Conservation (phyloP, 1,284 basidiomycete species). For the Fomes fomentarius region DNA sequence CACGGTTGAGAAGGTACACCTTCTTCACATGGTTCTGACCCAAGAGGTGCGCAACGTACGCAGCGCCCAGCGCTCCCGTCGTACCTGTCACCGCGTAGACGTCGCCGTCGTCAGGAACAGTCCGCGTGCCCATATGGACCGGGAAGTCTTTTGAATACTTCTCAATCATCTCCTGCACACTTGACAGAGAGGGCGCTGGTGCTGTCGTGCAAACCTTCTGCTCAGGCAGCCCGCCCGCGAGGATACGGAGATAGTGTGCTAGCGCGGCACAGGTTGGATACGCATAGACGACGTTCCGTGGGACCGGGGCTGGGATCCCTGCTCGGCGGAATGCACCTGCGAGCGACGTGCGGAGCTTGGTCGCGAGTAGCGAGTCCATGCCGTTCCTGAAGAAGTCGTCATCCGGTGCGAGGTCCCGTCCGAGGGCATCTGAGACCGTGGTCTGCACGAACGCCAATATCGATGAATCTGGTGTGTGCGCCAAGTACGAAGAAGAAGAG, state of each 20-base stretch:
- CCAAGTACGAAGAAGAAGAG: too few species aligned
- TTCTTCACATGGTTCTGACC: not conserved
- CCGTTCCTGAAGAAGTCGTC: constrained; percentile 13
- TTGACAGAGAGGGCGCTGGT: not conserved
- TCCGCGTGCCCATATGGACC: not conserved
- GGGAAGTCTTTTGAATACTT: constrained; percentile 2
- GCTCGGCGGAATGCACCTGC: constrained; percentile 3
- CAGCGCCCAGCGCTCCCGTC: constrained; percentile 6
- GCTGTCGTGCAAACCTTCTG: too few species aligned
- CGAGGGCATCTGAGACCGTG: not conserved
- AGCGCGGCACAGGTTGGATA: constrained; percentile 20
- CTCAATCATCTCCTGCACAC: not conserved
- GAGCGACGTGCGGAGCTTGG: constrained; percentile 13
- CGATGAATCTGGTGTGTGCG: too few species aligned
- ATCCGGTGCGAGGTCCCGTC: not conserved
- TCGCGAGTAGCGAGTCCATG: constrained; percentile 21
- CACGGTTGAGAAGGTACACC: constrained; percentile 6
- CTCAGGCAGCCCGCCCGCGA: not conserved
- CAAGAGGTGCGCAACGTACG: constrained; percentile 5
- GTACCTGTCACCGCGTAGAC: constrained; percentile 10
- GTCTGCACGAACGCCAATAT: constrained; percentile 15
- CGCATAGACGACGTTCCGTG: constrained; percentile 24
- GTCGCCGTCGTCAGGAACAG: not conserved
- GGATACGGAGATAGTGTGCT: constrained; percentile 1
- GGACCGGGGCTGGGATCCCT: constrained; percentile 1